phyloP scores from a whole-genome alignment of 345 rosid species.

The Ailanthus altissimus region DNA sequence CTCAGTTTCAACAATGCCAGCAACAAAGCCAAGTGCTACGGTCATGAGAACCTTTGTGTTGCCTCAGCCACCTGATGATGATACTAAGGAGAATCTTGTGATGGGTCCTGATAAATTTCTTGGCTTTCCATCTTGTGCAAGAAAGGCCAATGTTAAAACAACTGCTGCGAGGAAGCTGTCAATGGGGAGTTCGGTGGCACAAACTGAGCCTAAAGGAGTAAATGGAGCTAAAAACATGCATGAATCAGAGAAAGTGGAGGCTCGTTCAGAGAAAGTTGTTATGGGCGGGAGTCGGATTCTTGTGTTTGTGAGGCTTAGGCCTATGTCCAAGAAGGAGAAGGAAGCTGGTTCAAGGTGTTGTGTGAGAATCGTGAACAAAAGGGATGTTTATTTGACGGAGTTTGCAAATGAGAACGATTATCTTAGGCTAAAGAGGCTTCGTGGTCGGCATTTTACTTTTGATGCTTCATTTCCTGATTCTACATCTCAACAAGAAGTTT shows the following conservation, averaged over 20 bases:
- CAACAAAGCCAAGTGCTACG: conserved; percentile 36
- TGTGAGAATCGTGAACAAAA: conserved; percentile 71
- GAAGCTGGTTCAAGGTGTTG: conserved; percentile 79
- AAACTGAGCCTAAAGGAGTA: conserved; percentile 32
- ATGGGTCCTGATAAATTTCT: conserved; percentile 54
- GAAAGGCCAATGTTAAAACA: conserved; percentile 38
- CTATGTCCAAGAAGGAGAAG: conserved; percentile 86
- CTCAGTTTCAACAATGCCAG: conserved; percentile 27
- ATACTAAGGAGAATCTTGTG: conserved; percentile 66
- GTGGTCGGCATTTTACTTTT: conserved; percentile 83
- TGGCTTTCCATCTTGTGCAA: conserved; percentile 51
- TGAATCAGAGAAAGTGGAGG: conserved; percentile 49
- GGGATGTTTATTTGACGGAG: conserved; percentile 86
- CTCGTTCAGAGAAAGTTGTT: conserved; percentile 32
- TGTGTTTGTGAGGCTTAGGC: conserved; percentile 94
- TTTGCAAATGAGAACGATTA: conserved; percentile 79
- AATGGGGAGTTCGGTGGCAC: conserved; percentile 40
- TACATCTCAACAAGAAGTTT: conserved; percentile 74
- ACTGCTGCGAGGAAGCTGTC: conserved; percentile 74
- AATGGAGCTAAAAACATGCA: conserved; percentile 30
- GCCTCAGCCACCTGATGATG: conserved; percentile 50
- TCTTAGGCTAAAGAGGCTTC: conserved; percentile 84
- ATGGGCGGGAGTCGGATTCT: conserved; percentile 52
- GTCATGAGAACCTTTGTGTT: conserved; percentile 48
- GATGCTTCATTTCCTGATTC: conserved; percentile 88